Percentiles rank a stretch among this genome's conserved stretches.
These are phyloP conservation scores for Macadamia integrifolia DNA, from an alignment of 164 flowering plant species.

Conservation along the genomic window DNA sequence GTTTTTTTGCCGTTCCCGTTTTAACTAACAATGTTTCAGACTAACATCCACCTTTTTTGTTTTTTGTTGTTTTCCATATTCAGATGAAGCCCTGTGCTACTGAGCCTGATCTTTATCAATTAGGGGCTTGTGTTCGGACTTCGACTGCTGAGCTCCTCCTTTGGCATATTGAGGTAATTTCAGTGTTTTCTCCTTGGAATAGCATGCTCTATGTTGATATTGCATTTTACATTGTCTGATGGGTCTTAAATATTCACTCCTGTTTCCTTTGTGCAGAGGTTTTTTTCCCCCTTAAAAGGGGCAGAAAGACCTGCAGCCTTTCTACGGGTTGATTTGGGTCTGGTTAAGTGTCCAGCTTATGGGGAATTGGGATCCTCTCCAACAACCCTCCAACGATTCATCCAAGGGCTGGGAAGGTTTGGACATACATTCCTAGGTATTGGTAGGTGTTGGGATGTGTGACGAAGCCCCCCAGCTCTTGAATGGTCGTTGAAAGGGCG, in stretches of 20 bases:
- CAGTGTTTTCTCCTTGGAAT: background rate
- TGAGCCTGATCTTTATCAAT: conserved; percentile 34
- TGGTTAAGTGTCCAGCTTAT: conserved; percentile 80
- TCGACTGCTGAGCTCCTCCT: conserved; percentile 60
- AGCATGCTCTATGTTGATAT: background rate
- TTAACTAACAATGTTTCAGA: background rate
- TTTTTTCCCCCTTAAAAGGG: conserved; percentile 72
- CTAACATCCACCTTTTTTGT: conserved; percentile 2
- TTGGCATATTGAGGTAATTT: conserved; percentile 83
- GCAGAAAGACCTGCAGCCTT: conserved; percentile 83
- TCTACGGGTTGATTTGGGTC: conserved; percentile 74
- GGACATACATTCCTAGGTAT: too few species aligned
- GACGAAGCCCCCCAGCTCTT: too few species aligned
- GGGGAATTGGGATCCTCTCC: conserved; percentile 4
- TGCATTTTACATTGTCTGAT: background rate
- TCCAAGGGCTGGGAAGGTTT: too few species aligned
- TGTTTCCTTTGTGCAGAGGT: conserved; percentile 52
- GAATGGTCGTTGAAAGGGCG: too few species aligned
- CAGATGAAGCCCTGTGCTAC: conserved; percentile 51
- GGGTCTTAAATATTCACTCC: background rate
- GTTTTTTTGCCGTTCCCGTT: too few species aligned
- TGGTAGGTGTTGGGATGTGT: too few species aligned
- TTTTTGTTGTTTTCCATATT: conserved; percentile 11
- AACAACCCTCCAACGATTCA: too few species aligned
- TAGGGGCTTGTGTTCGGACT: conserved; percentile 54